Evolutionary conservation across 1,139 yeast genomes (phyloP), one percentile per base, ranked within the genome.

Genomic region (Saccharomyces hybrid): DNA sequence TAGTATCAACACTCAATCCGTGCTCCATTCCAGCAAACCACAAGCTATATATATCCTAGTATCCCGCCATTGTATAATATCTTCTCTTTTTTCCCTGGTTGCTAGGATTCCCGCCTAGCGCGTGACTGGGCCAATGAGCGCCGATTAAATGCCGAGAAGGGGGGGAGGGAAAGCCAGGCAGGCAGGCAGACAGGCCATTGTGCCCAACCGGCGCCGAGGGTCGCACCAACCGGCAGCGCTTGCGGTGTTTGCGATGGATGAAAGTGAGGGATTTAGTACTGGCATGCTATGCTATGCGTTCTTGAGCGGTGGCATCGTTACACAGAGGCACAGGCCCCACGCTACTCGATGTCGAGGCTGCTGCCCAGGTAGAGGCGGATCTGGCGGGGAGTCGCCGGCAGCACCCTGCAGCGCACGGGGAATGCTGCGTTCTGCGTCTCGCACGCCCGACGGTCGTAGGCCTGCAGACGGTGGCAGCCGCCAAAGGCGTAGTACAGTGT

Each of bases 391-490:
- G 91, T 85, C 4, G 88, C 84, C 0, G 91, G 91, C 38, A 84
- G 68, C 7, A 85, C 67, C 61, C 81, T 82, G 65, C 88, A 83
- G 60, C 77, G 81, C 2, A 85, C 91, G 72, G 77, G 61, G 26
- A 60, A 54, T 16, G 64, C 68, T n/a, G 52, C 47, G 23, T 58
- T 53, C 2, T 56, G 56, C 0, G 76, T 72, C 44, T 78, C 81
- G 1, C 69, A 71, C 47, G 73, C 74, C 34, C 76, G 59, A 52
- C 74, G 71, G 58, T 84, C 90, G 64, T 85, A 85, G 0, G 91
- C 91, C 66, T 87, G 95, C 61, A 87, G 83, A 57, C 95, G 70
- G 66, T 87, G 95, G 66, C 95, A 87, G 0, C 95, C 95, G 7
- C 95, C 95, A 69, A 87, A 84, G 2, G 95, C 95, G 72, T 87